Percentiles rank a stretch among this genome's conserved stretches.
Conservation (phyloP, 352 stramenopile genomes). For the Chrysophaeum taylorii region DNA sequence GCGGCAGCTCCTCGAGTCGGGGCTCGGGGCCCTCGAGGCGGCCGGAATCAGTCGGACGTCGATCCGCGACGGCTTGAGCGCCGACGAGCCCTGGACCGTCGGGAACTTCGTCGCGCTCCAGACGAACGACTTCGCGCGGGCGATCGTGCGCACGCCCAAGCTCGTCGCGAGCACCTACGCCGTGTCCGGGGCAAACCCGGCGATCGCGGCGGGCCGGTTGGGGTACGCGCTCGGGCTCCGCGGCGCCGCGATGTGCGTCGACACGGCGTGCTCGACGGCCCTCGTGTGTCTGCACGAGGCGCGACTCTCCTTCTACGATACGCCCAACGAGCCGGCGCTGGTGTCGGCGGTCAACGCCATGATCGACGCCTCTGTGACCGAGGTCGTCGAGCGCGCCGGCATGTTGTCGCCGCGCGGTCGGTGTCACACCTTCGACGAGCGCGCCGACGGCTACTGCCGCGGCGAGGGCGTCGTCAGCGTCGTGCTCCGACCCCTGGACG, state of each 20-base stretch:
- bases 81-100: background rate
- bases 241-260: conserved; percentile 14
- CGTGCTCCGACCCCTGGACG: conserved; percentile 24
- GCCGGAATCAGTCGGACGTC: background rate
- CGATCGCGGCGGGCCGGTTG: too few species aligned
- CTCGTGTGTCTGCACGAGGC: conserved; percentile 21
- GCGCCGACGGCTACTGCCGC: conserved; percentile 1
- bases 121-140: background rate
- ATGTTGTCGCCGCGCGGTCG: background rate
- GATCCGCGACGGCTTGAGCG: background rate
- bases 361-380: background rate
- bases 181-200: background rate
- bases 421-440: background rate
- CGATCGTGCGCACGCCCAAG: background rate
- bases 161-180: background rate
- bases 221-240: conserved; percentile 16
- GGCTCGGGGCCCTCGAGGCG: background rate
- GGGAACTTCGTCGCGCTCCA: background rate
- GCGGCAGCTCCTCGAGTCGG: background rate
- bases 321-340: conserved; percentile 15
- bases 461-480: background rate
- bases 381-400: background rate
- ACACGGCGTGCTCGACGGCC: conserved; percentile 23
- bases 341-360: conserved; percentile 19
- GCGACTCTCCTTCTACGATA: background rate